Evolutionary conservation across 2,329 filamentous ascomycete species (phyloP), one percentile per base, ranked within the genome.

Genomic region (Botrytis medusae): DNA sequence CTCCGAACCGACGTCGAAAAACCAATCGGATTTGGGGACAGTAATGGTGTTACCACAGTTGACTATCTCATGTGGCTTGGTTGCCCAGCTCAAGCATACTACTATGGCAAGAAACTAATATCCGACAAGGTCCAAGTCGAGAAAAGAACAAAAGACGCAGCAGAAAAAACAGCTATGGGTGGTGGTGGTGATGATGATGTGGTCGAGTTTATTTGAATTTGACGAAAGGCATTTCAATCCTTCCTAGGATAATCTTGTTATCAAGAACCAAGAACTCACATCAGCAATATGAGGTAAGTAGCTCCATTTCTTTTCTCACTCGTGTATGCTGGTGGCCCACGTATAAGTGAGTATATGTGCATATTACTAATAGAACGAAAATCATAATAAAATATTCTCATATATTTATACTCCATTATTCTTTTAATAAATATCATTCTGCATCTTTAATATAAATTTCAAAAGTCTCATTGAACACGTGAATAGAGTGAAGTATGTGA

Each of bases 31-130:
- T 54, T 54, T 4, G 29, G 3, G 7, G 37, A 60, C 8, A 12
- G 44, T 5, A 18, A 18, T 25, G 4, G 2, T 20, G 42, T 69
- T 25, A 44, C 18, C 25, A 32, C 40, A 4, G 7, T 60, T 14
- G 67, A 59, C n/a, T 57, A 42, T 57, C 37, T 69, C 2, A 59
- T 69, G 67, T 69, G 48, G 67, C 48, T 69, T 60, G 67, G 67
- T 7, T 69, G 67, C 4, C 67, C 48, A 16, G 20, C 22, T 16
- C 51, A 69, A 69, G 67, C 67, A 34, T 57, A 69, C 37, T 69
- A 69, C 16, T 69, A 69, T 18, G 46, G 64, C 29, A n/a, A 29
- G 25, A 0, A 54, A 10, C n/a, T 67, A 5, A 14, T 54, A 20
- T 34, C 25, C 7, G 20, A 67, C 9, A 54, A 67, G 34, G 34